These are phyloP conservation scores for Apiotrichum brassicae DNA, from an alignment of 1,284 basidiomycete species.

Conservation along the genomic window DNA sequence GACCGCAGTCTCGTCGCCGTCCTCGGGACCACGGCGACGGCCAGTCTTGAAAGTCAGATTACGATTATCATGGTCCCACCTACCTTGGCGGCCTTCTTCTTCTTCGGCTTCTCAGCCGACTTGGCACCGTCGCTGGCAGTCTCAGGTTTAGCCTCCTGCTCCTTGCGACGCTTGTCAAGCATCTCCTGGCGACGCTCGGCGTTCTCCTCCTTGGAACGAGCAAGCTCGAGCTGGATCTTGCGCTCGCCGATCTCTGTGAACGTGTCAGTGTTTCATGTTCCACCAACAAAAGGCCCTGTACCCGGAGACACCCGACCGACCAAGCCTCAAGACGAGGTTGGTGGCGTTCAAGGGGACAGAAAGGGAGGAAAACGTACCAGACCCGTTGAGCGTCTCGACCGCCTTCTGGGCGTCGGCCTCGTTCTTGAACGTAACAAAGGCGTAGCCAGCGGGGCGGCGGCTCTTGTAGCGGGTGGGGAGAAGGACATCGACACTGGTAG, in stretches of 20 bases:
- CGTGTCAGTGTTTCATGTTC: neutral
- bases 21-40: conserved; percentile 42
- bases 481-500: conserved; percentile 28
- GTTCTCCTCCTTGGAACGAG: conserved; percentile 80
- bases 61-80: neutral
- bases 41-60: conserved; percentile 13
- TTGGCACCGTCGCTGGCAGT: conserved; percentile 27
- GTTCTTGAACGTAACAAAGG: conserved; percentile 76
- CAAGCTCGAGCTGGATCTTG: conserved; percentile 77
- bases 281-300: no score
- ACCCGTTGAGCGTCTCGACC: conserved; percentile 72
- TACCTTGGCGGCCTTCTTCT: conserved; percentile 34
- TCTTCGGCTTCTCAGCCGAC: conserved; percentile 27
- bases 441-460: conserved; percentile 62
- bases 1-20: conserved; percentile 29
- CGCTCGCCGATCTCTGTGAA: conserved; percentile 69
- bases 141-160: conserved; percentile 34
- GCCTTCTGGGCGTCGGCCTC: conserved; percentile 77
- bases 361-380: conserved; percentile 2
- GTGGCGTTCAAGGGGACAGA: no score
- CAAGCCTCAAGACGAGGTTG: no score
- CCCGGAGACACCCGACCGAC: no score
- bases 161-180: conserved; percentile 26
- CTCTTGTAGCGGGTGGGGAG: conserved; percentile 37
- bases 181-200: conserved; percentile 51